Evolutionary conservation across 106 monocot species (phyloP).

Genomic region (Platanthera zijinensis): DNA sequence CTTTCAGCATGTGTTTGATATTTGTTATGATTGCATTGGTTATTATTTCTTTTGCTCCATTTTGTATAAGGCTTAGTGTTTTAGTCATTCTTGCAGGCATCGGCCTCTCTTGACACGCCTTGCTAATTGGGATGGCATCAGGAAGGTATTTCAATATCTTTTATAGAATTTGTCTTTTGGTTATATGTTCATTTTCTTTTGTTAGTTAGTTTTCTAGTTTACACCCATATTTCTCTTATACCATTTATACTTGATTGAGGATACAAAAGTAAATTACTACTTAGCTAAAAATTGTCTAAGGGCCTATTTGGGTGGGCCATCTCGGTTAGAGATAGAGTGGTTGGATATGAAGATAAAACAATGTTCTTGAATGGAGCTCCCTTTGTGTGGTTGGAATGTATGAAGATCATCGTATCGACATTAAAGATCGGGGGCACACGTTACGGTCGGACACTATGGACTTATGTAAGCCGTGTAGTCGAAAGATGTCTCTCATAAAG

Average conservation of each 20-base stretch:
- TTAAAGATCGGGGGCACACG: too few relatives aligned
- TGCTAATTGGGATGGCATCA: constrained; percentile 89
- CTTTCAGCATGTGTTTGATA: neutral
- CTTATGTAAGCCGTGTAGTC: too few relatives aligned
- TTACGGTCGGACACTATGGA: too few relatives aligned
- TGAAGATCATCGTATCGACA: too few relatives aligned
- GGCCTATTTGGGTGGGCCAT: too few relatives aligned
- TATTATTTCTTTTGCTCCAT: neutral
- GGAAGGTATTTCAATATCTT: constrained; percentile 37
- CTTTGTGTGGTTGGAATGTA: too few relatives aligned
- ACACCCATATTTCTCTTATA: neutral
- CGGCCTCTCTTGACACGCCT: constrained; percentile 52
- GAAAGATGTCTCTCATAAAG: too few relatives aligned
- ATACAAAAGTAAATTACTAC: neutral
- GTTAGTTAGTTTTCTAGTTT: neutral
- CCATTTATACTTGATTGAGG: neutral
- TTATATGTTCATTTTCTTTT: neutral
- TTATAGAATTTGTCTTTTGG: neutral
- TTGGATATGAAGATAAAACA: too few relatives aligned
- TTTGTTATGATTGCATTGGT: constrained; percentile 3
- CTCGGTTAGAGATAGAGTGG: too few relatives aligned
- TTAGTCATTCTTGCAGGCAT: constrained; percentile 47
- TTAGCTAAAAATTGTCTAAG: too few relatives aligned
- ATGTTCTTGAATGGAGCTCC: too few relatives aligned
- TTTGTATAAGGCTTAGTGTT: neutral